Evolutionary conservation across 2,329 filamentous ascomycete species (phyloP).

Genomic region (Fusarium brachygibbosum): DNA sequence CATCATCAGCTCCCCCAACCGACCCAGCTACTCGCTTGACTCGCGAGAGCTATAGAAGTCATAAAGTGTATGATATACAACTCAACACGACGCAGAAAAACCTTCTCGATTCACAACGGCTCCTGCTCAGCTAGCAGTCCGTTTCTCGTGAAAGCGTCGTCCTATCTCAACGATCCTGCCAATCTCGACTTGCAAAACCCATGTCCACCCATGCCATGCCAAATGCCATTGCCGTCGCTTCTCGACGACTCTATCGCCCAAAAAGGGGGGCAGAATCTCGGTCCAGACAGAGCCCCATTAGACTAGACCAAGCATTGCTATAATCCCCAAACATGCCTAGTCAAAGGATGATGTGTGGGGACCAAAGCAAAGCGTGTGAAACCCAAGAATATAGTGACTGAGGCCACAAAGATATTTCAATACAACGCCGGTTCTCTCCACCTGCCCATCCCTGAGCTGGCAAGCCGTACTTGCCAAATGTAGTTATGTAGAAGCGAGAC

Average conservation of each 20-base stretch:
- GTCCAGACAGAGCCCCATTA: constrained; percentile 42
- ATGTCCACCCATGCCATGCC: constrained; percentile 9
- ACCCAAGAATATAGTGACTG: constrained; percentile 34
- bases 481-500: constrained; percentile 36
- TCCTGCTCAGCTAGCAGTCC: constrained; percentile 31
- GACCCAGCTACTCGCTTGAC: constrained; percentile 16
- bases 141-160: background rate
- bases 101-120: constrained; percentile 10
- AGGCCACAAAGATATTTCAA: constrained; percentile 39
- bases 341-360: background rate
- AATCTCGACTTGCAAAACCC: constrained; percentile 40
- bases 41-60: constrained; percentile 30
- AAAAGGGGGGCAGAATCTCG: constrained; percentile 33
- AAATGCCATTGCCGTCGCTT: constrained; percentile 33
- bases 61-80: constrained; percentile 47
- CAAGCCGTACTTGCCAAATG: constrained; percentile 41
- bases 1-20: constrained; percentile 6
- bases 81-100: constrained; percentile 15
- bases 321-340: constrained; percentile 7
- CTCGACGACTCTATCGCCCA: constrained; percentile 43
- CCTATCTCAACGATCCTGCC: constrained; percentile 39
- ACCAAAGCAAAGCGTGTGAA: constrained; percentile 20
- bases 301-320: constrained; percentile 35
- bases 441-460: constrained; percentile 35
- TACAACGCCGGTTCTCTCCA: constrained; percentile 45